phyloP scores from a whole-genome alignment of 805 yeast species.

The Metschnikowia vanudenii region DNA sequence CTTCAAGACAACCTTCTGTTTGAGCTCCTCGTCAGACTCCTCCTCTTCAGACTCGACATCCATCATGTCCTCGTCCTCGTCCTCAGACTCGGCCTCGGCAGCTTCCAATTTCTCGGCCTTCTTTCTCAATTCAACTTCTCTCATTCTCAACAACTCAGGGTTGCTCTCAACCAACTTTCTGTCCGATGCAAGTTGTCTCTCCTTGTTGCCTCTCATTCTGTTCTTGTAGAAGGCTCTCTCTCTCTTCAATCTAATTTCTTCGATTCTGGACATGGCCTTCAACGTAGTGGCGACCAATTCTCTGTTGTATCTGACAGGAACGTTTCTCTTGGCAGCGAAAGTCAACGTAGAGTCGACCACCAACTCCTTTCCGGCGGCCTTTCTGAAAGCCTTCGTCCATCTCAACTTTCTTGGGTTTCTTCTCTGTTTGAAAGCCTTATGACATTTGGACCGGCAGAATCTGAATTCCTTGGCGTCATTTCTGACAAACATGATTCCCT shows the following conservation, averaged over 20 bases:
- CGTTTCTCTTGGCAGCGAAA: conserved; percentile 95
- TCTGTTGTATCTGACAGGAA: conserved; percentile 96
- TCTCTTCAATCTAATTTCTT: conserved; percentile 92
- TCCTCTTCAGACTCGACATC: conserved; percentile 46
- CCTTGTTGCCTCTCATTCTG: conserved; percentile 98
- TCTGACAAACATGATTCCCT: conserved; percentile 96
- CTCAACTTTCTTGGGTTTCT: conserved; percentile 96
- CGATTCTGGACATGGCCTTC: conserved; percentile 93
- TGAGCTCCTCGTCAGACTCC: conserved; percentile 46
- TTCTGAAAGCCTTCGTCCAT: conserved; percentile 99
- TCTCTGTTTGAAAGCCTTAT: conserved; percentile 94
- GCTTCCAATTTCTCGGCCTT: conserved; percentile 63
- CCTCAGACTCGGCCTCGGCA: conserved; percentile 28
- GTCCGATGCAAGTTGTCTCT: conserved; percentile 78
- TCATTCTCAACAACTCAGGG: conserved; percentile 86
- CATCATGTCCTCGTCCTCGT: conserved; percentile 38
- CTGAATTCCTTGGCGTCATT: conserved; percentile 97
- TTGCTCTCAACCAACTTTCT: conserved; percentile 82
- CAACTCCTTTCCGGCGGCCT: conserved; percentile 98
- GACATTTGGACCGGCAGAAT: conserved; percentile 97
- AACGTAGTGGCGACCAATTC: conserved; percentile 92
- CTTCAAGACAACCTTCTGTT: conserved; percentile 60
- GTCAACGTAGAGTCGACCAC: conserved; percentile 96
- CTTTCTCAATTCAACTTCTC: conserved; percentile 87
- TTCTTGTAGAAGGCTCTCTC: conserved; percentile 98